These are phyloP conservation scores for Terfezia boudieri DNA, from an alignment of 495 filamentous ascomycete genomes.

Conservation along the genomic window DNA sequence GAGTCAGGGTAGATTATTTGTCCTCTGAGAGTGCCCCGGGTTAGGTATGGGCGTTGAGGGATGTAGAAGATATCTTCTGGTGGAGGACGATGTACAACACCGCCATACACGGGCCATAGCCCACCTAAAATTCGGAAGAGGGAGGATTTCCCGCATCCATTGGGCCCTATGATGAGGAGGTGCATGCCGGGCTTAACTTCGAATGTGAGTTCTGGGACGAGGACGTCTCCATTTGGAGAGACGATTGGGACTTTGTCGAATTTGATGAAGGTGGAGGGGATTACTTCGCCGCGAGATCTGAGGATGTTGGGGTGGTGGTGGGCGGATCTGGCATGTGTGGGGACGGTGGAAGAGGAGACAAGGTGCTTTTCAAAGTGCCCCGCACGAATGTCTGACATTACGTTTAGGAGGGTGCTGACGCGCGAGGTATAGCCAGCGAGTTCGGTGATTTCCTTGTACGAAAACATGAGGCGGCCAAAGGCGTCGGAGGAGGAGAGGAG, in stretches of 20 bases:
- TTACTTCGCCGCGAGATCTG: constrained; percentile 48
- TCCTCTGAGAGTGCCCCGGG: constrained; percentile 67
- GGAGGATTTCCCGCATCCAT: constrained; percentile 89
- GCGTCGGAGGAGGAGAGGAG: constrained; percentile 81
- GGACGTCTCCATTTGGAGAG: constrained; percentile 82
- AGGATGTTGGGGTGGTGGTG: constrained; percentile 28
- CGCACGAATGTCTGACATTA: constrained; percentile 77
- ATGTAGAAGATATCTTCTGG: constrained; percentile 94
- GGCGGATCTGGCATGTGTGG: constrained; percentile 28
- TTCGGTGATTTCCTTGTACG: constrained; percentile 89
- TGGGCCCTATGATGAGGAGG: constrained; percentile 83
- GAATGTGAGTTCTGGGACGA: constrained; percentile 68
- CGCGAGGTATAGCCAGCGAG: constrained; percentile 87
- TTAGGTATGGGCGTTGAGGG: constrained; percentile 84
- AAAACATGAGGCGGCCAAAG: constrained; percentile 93
- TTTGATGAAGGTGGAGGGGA: constrained; percentile 60
- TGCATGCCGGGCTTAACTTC: constrained; percentile 67
- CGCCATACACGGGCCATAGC: constrained; percentile 97
- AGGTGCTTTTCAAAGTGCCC: constrained; percentile 91
- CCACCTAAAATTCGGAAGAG: constrained; percentile 92
- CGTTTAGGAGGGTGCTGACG: constrained; percentile 67
- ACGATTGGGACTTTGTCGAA: constrained; percentile 92
- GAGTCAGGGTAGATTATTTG: constrained; percentile 93
- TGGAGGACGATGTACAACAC: constrained; percentile 68
- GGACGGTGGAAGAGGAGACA: constrained; percentile 63